Evolutionary conservation across 257 asterid genomes (phyloP), one percentile per base, ranked within the genome.

Genomic region (Fraxinus anomala): DNA sequence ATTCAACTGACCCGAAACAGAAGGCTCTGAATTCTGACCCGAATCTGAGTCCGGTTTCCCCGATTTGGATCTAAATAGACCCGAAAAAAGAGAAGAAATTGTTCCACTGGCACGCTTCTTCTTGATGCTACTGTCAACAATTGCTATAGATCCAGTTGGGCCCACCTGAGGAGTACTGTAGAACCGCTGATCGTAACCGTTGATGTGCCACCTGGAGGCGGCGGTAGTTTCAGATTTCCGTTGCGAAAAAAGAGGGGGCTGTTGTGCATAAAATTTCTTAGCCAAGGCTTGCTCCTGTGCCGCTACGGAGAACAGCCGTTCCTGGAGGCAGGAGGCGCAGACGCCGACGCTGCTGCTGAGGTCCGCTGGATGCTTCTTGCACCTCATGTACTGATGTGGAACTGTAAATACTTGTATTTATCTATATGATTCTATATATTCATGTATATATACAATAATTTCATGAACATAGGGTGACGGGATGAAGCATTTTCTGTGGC

Each of bases 311-410:
- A 56, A 10, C 74, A 89, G 87, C 7, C 91, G 87, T 4, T 85
- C 84, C 4, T 86, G 89, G 84, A 89, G 91, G 79, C 93, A 89
- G 81, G 91, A 72, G 83, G 93, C 93, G 84, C 93, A 89, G 69
- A 89, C 91, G 84, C 93, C 93, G 81, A 76, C 85, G 66, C 82
- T 36, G 88, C 91, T 71, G 42, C 85, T 89, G 6, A 33, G 47
- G 76, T 89, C 93, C 40, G 74, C 56, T 33, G 81, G 88, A 54
- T 89, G 93, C 69, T 79, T 89, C 81, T 78, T 87, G 68, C 93
- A 89, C 89, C 85, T 84, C 93, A 89, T 89, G 79, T 73, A 73
- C 82, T 34, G 30, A 47, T 40, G 10, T 30, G 37, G 47, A 14
- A 34, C 2, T 24, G 19, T 21, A 59, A 54, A 54, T 54, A 54